phyloP scores from a whole-genome alignment of 148 eudicot species.

The Gaultheria prostrata region DNA sequence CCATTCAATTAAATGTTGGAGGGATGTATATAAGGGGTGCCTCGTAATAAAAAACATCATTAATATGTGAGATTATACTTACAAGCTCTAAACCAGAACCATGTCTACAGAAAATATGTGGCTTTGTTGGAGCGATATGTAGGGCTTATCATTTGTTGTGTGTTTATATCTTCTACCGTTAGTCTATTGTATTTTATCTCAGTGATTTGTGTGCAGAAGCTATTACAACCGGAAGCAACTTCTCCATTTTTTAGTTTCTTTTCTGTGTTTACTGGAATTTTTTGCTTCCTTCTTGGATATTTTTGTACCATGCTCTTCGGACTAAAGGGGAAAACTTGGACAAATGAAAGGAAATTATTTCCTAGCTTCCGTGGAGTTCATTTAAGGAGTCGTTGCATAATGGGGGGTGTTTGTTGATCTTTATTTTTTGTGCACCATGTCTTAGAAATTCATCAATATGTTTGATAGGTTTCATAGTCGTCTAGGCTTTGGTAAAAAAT shows the following conservation, averaged over 20 bases:
- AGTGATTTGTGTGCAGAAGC: background rate
- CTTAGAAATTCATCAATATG: background rate
- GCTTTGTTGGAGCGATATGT: background rate
- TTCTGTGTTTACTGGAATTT: background rate
- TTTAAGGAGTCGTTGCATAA: background rate
- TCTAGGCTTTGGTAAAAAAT: background rate
- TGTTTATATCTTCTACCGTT: background rate
- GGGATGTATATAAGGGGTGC: background rate
- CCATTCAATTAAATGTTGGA: too few relatives aligned
- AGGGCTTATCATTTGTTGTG: background rate
- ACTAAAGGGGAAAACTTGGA: background rate
- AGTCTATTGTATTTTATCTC: background rate
- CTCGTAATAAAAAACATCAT: background rate
- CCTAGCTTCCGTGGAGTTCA: background rate
- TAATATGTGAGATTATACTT: background rate
- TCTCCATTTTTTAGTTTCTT: background rate
- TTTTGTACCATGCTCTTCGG: background rate
- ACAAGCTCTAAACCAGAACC: background rate
- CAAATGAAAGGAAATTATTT: constrained; percentile 1
- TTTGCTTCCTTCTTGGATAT: background rate
- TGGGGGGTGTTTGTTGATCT: background rate
- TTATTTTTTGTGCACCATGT: background rate
- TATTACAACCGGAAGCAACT: background rate
- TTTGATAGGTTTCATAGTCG: background rate
- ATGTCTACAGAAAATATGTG: background rate